Evolutionary conservation across 768 basidiomycete species (phyloP).

Genomic region (Podaxis sp.): DNA sequence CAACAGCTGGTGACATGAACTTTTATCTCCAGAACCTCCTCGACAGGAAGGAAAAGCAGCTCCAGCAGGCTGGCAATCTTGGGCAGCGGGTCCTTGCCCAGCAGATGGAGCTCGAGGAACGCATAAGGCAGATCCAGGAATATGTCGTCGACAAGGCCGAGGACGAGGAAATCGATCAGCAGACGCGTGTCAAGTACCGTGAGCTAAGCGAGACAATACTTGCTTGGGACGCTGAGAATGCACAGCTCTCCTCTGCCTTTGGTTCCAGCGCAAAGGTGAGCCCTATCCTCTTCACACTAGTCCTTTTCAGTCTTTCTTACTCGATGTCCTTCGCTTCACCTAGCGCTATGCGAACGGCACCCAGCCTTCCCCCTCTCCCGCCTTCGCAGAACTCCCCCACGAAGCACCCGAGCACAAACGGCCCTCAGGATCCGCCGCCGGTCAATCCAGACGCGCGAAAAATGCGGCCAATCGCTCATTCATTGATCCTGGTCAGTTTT

Average conservation of each 20-base stretch:
- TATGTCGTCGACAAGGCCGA: slow-evolving; percentile 14
- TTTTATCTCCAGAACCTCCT: slow-evolving; percentile 68
- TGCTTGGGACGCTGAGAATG: slow-evolving; percentile 79
- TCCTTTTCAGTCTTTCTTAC: background rate
- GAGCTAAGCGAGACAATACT: slow-evolving; percentile 76
- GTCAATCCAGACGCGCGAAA: slow-evolving; percentile 86
- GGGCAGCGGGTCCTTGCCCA: slow-evolving; percentile 93
- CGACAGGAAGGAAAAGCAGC: slow-evolving; percentile 89
- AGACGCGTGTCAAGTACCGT: slow-evolving; percentile 70
- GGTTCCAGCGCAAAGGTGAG: slow-evolving; percentile 41
- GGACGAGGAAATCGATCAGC: slow-evolving; percentile 39
- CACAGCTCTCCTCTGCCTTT: slow-evolving; percentile 69
- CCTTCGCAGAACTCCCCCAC: slow-evolving; percentile 52
- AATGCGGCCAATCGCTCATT: slow-evolving; percentile 83
- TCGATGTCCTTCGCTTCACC: background rate
- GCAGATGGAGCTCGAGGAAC: slow-evolving; percentile 89
- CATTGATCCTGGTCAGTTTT: slow-evolving; percentile 76
- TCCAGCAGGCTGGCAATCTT: slow-evolving; percentile 87
- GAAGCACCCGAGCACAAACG: slow-evolving; percentile 65
- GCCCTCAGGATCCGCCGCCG: slow-evolving; percentile 67
- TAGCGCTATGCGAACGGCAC: slow-evolving; percentile 45
- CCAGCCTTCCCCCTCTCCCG: slow-evolving; percentile 42
- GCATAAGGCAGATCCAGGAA: slow-evolving; percentile 71
- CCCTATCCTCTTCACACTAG: background rate
- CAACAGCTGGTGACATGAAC: slow-evolving; percentile 58